Conservation (phyloP, 2,329 filamentous ascomycete genomes). For the Pseudocercospora fijiensis region DNA sequence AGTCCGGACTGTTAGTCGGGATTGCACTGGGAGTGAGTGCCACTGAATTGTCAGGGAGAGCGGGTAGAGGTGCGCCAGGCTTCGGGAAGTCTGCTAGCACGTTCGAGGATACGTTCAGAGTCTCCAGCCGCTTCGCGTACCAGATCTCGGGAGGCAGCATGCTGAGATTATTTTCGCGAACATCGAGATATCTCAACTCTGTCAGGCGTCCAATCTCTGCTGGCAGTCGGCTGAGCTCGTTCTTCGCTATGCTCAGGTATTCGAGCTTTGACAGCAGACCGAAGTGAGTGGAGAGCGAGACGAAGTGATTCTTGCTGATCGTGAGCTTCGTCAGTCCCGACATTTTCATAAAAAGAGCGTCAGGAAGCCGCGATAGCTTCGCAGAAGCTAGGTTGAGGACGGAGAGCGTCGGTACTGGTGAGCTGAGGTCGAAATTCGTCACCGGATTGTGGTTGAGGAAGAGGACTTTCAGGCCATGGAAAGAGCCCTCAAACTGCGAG, state of each 20-base stretch:
- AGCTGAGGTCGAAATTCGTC: constrained; percentile 83
- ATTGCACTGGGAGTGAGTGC: constrained; percentile 44
- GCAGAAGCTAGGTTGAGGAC: constrained; percentile 86
- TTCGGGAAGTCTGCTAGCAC: constrained; percentile 89
- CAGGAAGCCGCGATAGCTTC: constrained; percentile 82
- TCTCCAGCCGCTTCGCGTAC: constrained; percentile 88
- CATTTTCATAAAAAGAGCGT: constrained; percentile 84
- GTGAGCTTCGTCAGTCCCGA: constrained; percentile 82
- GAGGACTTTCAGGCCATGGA: constrained; percentile 76
- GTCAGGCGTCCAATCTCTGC: constrained; percentile 82
- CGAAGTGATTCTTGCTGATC: constrained; percentile 93
- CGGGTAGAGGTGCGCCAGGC: constrained; percentile 63
- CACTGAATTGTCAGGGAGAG: constrained; percentile 39
- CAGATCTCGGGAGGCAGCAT: constrained; percentile 91
- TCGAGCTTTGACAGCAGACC: constrained; percentile 80
- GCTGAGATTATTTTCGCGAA: constrained; percentile 89
- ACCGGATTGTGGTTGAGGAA: constrained; percentile 94
- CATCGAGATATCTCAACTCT: constrained; percentile 81
- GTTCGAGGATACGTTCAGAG: constrained; percentile 92
- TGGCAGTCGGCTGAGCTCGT: constrained; percentile 79
- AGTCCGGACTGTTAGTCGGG: constrained; percentile 61
- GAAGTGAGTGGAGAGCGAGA: constrained; percentile 80
- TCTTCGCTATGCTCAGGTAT: constrained; percentile 90
- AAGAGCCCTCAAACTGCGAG: constrained; percentile 85
- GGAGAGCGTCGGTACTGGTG: constrained; percentile 76